Conservation (phyloP, 2,329 filamentous ascomycete species). For the Sporothrix pallida region DNA sequence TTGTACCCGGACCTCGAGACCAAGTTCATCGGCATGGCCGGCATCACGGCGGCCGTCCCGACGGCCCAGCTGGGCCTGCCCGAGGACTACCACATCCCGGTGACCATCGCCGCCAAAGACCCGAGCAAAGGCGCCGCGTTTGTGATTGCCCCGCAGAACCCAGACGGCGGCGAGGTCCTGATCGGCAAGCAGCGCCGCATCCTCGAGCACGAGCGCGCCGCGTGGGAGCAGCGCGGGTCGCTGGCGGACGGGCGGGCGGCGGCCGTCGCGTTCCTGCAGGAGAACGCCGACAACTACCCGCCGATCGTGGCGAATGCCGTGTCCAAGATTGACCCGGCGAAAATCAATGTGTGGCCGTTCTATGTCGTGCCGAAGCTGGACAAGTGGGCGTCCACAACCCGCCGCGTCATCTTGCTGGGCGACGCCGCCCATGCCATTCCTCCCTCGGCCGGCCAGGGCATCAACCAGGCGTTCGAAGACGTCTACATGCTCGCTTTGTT, state of each 20-base stretch:
- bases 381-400: constrained; percentile 49
- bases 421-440: constrained; percentile 58
- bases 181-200: constrained; percentile 53
- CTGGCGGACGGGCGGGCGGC: constrained; percentile 47
- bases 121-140: constrained; percentile 50
- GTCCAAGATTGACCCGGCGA: constrained; percentile 40
- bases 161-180: constrained; percentile 56
- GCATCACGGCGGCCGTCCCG: constrained; percentile 45
- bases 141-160: constrained; percentile 56
- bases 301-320: constrained; percentile 1
- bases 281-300: constrained; percentile 40
- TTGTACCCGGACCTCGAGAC: constrained; percentile 57
- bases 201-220: constrained; percentile 47
- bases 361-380: constrained; percentile 55
- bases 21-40: constrained; percentile 56
- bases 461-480: constrained; percentile 41
- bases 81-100: constrained; percentile 48
- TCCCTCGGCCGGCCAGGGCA: constrained; percentile 52
- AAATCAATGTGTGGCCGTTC: constrained; percentile 57
- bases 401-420: constrained; percentile 53
- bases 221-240: constrained; percentile 49
- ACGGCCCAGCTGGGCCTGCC: constrained; percentile 47
- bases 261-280: constrained; percentile 45
- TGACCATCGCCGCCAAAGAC: constrained; percentile 50
- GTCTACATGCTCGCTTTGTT: constrained; percentile 38